phyloP scores from a whole-genome alignment of 352 stramenopile species.

The Elongisporangium anandrum region DNA sequence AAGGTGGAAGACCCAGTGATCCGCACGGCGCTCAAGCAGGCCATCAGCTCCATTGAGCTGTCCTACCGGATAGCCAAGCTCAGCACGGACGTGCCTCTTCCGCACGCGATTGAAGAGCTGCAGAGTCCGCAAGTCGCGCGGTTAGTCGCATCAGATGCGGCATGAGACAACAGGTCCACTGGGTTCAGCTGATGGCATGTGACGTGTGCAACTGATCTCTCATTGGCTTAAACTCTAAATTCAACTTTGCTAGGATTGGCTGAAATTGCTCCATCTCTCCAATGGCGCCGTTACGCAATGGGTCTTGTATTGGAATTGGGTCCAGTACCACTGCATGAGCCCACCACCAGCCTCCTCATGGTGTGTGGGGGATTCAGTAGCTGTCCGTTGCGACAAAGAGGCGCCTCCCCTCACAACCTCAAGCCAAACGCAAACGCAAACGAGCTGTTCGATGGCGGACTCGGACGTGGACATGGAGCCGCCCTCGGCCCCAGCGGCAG shows the following conservation, averaged over 20 bases:
- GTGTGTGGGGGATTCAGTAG: background rate
- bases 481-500: background rate
- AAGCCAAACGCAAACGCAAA: background rate
- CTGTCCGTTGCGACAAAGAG: background rate
- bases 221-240: background rate
- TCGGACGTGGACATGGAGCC: conserved; percentile 43
- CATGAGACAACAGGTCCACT: background rate
- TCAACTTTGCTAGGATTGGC: background rate
- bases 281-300: background rate
- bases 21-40: conserved; percentile 59
- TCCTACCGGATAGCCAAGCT: conserved; percentile 77
- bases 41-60: conserved; percentile 72
- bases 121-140: conserved; percentile 24
- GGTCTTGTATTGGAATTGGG: background rate
- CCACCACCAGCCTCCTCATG: background rate
- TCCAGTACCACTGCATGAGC: background rate
- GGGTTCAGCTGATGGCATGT: background rate
- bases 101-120: conserved; percentile 44
- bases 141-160: background rate
- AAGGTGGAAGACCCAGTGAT: conserved; percentile 42
- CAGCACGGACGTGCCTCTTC: conserved; percentile 39
- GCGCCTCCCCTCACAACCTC: background rate
- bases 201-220: background rate
- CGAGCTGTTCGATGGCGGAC: conserved; percentile 4
- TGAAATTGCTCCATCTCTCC: background rate